phyloP scores from a whole-genome alignment of 192 early-diverging fungal species.

The Gamsiella multidivaricata region DNA sequence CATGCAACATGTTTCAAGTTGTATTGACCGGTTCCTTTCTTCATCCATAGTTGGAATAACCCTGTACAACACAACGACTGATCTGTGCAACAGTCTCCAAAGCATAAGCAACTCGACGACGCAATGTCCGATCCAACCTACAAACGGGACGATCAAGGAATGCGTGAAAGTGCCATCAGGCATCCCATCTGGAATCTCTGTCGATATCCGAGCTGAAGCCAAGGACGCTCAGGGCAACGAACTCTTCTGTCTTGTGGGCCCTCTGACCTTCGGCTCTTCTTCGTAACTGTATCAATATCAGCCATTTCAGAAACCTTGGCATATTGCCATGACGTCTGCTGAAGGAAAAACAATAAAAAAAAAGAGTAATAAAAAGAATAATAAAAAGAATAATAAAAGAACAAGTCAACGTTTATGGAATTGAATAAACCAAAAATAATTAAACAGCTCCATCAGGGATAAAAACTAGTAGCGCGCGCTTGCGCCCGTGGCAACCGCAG shows the following conservation, averaged over 20 bases:
- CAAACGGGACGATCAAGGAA: background rate
- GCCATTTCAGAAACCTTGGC: no score
- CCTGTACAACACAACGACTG: background rate
- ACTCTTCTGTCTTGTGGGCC: background rate
- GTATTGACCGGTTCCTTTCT: background rate
- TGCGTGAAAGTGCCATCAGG: background rate
- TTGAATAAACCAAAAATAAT: no score
- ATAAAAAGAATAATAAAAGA: no score
- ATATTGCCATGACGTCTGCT: no score
- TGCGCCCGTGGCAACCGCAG: conserved; percentile 30
- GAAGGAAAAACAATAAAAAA: no score
- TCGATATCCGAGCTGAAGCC: background rate
- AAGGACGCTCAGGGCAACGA: background rate
- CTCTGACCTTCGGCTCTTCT: background rate
- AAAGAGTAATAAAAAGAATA: background rate
- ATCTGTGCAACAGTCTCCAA: background rate
- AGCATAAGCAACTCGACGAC: background rate
- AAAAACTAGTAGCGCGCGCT: conserved; percentile 23
- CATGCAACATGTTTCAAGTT: no score
- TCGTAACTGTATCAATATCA: background rate
- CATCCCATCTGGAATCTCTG: background rate
- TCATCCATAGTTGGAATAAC: background rate
- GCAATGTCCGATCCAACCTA: background rate
- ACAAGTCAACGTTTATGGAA: no score
- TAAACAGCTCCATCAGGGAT: background rate